phyloP scores from a whole-genome alignment of 768 basidiomycete genomes.

The Clitopilus hobsonii region DNA sequence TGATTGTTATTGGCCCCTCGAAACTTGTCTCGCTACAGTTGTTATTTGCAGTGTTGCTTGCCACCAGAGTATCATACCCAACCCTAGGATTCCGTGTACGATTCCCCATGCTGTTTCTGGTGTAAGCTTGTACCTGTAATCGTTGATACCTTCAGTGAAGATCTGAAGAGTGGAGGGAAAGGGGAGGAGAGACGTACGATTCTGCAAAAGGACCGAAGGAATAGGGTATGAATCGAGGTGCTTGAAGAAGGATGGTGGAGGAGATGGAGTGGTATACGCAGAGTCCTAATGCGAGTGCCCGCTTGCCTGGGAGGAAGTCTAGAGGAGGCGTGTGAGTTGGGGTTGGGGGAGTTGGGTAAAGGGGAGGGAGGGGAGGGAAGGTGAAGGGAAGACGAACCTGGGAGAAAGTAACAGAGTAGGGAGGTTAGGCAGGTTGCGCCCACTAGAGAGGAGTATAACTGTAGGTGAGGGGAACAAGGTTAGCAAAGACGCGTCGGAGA shows the following conservation, averaged over 20 bases:
- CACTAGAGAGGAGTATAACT: constrained; percentile 69
- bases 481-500: not conserved
- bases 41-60: constrained; percentile 61
- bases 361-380: not conserved
- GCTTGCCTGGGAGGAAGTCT: constrained; percentile 86
- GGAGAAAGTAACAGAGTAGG: constrained; percentile 64
- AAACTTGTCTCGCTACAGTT: constrained; percentile 25
- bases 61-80: constrained; percentile 81
- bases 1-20: not conserved
- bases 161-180: constrained; percentile 1
- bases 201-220: constrained; percentile 61
- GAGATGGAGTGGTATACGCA: constrained; percentile 71
- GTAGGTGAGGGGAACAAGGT: constrained; percentile 1
- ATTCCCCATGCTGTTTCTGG: constrained; percentile 74
- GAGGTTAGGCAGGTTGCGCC: constrained; percentile 57
- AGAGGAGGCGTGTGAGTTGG: not conserved
- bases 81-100: constrained; percentile 64
- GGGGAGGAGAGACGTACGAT: constrained; percentile 37
- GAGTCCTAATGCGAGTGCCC: constrained; percentile 72
- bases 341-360: not conserved
- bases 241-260: constrained; percentile 70
- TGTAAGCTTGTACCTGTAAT: constrained; percentile 52
- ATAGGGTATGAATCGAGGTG: constrained; percentile 77
- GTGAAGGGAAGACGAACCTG: constrained; percentile 42
- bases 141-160: too few species aligned